Base-by-base conservation (phyloP, 1,284 basidiomycete genomes). In the Trichosporon ovoides region DNA sequence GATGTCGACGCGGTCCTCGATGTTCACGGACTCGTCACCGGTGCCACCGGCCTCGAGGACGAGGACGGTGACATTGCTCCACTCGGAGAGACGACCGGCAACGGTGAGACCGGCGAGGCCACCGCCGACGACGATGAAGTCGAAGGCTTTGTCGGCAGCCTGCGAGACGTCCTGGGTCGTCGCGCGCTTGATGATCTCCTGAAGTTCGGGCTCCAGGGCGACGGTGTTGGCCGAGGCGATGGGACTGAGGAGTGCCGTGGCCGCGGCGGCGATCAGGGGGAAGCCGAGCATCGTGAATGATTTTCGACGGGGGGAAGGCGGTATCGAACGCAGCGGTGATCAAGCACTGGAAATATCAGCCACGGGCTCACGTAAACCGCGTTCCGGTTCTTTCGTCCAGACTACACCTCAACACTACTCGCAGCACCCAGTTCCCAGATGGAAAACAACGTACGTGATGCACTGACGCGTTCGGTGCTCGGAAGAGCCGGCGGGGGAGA, bases 51-150 rank as follows among this genome's bases (percentile, higher is more conserved):
- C 86, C 71, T 89, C 87, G 55, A 89, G 79, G 38, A 88, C 85
- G 33, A 87, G 81, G 10, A 90, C 85, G 1, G 85, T 85, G 16
- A 79, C 80, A 64, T 83, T 83, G 0, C 79, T 72, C 77, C 87
- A 84, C 61, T 87, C 87, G 0, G 85, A 82, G 14, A 91, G 80
- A 28, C 87, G 82, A 14, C 82, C 77, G 0, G 88, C 89, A 28
- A 91, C 72, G 7, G 85, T 85, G 19, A 90, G 81, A 34, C 88
- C 89, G 4, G 86, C 87, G 5, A 85, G 81, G 40, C 88, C 88
- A 37, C 87, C 88, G 35, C 77, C 77, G 3, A 72, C 76, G 56
- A 78, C 74, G 55, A 78, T 65, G 58, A 77, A 78, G 59, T 78
- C 77, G 54, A 73, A 77, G 10, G 65, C 62, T 35, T 64, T 56